phyloP scores from a whole-genome alignment of 495 filamentous ascomycete genomes.

The Neurospora sp. region DNA sequence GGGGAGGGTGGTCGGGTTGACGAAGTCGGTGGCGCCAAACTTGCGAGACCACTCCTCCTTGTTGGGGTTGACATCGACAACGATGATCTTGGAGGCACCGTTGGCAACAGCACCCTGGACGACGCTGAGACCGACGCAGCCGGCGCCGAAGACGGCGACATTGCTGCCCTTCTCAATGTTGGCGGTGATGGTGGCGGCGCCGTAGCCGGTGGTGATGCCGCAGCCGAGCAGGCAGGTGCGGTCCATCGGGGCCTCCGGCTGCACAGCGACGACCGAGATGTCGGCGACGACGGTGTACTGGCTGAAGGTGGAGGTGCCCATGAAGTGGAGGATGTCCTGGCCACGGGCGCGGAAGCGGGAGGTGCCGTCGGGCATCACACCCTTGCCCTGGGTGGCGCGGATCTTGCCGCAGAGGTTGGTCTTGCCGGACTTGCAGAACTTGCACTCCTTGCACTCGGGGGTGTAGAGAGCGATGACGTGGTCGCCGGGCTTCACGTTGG shows the following conservation, averaged over 20 bases:
- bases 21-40: conserved; percentile 94
- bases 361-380: conserved; percentile 97
- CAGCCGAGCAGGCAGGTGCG: conserved; percentile 91
- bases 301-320: conserved; percentile 97
- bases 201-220: conserved; percentile 97
- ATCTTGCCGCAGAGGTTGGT: conserved; percentile 99
- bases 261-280: conserved; percentile 94
- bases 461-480: conserved; percentile 96
- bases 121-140: conserved; percentile 89
- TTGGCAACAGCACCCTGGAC: conserved; percentile 91
- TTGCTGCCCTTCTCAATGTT: conserved; percentile 80
- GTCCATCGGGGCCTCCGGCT: conserved; percentile 86
- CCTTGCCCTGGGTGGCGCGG: conserved; percentile 87
- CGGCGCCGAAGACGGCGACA: conserved; percentile 91
- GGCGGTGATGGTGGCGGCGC: conserved; percentile 86
- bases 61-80: conserved; percentile 82
- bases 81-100: conserved; percentile 82
- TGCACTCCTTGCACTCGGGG: conserved; percentile 94
- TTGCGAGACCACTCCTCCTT: conserved; percentile 90
- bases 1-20: conserved; percentile 76
- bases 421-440: conserved; percentile 99
- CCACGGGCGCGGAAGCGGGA: conserved; percentile 91
- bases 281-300: conserved; percentile 98
- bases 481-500: conserved; percentile 83
- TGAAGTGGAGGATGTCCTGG: conserved; percentile 92